Evolutionary conservation across 2,329 filamentous ascomycete species (phyloP), one percentile per base, ranked within the genome.

Genomic region (Tolypocladium album): DNA sequence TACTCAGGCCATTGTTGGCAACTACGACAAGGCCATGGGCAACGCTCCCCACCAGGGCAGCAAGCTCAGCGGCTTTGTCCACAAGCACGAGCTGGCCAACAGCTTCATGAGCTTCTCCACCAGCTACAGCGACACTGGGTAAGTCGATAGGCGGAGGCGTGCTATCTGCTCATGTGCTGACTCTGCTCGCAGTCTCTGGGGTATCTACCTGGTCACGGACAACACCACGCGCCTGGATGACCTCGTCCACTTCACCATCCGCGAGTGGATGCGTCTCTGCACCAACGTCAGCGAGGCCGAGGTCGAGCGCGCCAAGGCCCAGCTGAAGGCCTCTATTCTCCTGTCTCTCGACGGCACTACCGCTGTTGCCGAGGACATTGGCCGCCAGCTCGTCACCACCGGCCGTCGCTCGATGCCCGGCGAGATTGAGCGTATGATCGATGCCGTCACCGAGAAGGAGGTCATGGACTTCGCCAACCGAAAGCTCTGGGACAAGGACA

Each of bases 91-190:
- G 76, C 85, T 99, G 64, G 94, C 94, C 77, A 99, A 96, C 83
- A 97, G 92, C 86, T 99, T 97, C 85, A 99, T 99, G 95, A 96
- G 90, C 82, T 99, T 99, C 82, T 97, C 92, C 67, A 99, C 94
- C 67, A 96, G 91, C 83, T 99, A 99, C 82, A 97, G 92, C 74
- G 94, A 99, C 77, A 99, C 94, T 75, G 94, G 92, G 92, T 96
- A 85, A 78, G 87, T 75, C 58, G 52, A 34, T 22, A 17, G 20
- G 24, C 1, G 13, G 34, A 24, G 31, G 13, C 34, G 17, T 15
- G 31, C 4, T 39, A 24, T 40, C 17, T n/a, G 11, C 9, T 7
- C 17, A 61, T 45, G 64, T 61, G 58, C 69, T 72, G 66, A 75
- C 61, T 58, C 4, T 31, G 2, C 5, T 1, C 45, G 6, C 70